Evolutionary conservation across 2,329 filamentous ascomycete genomes (phyloP).

Genomic region (Trichoderma oligosporum): DNA sequence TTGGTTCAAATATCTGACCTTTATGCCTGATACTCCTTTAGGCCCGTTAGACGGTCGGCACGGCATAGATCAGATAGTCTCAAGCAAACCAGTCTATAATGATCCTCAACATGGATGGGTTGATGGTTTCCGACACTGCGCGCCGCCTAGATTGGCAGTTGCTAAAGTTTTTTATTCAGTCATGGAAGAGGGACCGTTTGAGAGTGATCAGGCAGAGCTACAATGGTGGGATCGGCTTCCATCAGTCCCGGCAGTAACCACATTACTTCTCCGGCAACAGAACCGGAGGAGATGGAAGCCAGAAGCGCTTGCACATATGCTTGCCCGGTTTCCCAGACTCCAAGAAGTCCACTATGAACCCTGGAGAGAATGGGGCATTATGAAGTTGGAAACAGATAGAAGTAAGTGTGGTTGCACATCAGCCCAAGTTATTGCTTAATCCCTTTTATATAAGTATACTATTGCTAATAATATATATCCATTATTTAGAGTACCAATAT

Average conservation of each 20-base stretch:
- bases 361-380: conserved; percentile 30
- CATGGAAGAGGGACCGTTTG: conserved; percentile 20
- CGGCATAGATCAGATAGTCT: neutral
- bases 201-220: conserved; percentile 14
- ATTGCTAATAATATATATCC: neutral
- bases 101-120: conserved; percentile 4
- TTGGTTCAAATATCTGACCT: conserved; percentile 29
- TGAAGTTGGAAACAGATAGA: neutral
- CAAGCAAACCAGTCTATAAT: neutral
- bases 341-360: conserved; percentile 37
- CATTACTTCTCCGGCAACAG: conserved; percentile 35
- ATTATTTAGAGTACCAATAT: neutral
- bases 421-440: too few relatives aligned
- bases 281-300: conserved; percentile 32
- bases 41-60: neutral
- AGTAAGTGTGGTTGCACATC: neutral
- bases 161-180: conserved; percentile 24
- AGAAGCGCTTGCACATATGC: conserved; percentile 27
- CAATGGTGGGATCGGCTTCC: conserved; percentile 17
- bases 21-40: conserved; percentile 17
- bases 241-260: conserved; percentile 30
- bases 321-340: conserved; percentile 31
- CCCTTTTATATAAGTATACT: neutral
- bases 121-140: conserved; percentile 10
- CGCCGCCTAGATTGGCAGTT: neutral